These are phyloP conservation scores for Apiotrichum gracile DNA, from an alignment of 1,284 basidiomycete species.

Conservation along the genomic window DNA sequence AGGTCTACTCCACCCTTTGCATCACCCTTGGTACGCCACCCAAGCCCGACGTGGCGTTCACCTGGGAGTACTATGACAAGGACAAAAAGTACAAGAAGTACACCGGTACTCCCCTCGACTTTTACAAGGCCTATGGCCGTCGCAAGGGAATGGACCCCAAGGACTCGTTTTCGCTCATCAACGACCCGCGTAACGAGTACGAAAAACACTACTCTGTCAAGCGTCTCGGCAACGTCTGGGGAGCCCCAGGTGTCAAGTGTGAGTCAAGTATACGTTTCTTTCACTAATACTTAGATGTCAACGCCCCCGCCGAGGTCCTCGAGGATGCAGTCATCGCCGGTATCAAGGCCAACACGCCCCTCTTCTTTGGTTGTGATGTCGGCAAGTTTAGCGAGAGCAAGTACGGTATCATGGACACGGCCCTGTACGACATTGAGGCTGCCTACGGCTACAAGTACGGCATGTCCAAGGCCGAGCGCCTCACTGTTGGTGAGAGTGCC, in stretches of 20 bases:
- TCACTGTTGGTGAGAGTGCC: slow-evolving; percentile 68
- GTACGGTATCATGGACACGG: slow-evolving; percentile 78
- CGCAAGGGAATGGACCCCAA: slow-evolving; percentile 40
- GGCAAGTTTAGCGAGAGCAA: slow-evolving; percentile 43
- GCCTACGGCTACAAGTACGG: slow-evolving; percentile 58
- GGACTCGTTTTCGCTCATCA: slow-evolving; percentile 84
- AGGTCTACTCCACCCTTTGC: slow-evolving; percentile 80
- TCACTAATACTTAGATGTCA: slow-evolving; percentile 61
- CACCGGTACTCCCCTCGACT: slow-evolving; percentile 73
- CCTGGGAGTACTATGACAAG: slow-evolving; percentile 83
- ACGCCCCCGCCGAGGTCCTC: slow-evolving; percentile 73
- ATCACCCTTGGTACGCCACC: slow-evolving; percentile 82
- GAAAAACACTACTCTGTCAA: slow-evolving; percentile 86
- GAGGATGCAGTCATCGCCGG: slow-evolving; percentile 74
- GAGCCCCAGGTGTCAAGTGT: slow-evolving; percentile 75
- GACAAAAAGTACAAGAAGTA: slow-evolving; percentile 68
- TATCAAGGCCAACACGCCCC: slow-evolving; percentile 82
- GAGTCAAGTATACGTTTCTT: slow-evolving; percentile 29
- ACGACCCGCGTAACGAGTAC: slow-evolving; percentile 84
- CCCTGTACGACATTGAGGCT: slow-evolving; percentile 74
- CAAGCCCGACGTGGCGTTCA: slow-evolving; percentile 61
- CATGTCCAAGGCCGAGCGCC: slow-evolving; percentile 74
- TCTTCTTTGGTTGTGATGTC: slow-evolving; percentile 85
- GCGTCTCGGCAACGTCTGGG: slow-evolving; percentile 86
- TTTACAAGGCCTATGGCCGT: slow-evolving; percentile 53